A percentile compares a stretch with the other conserved stretches of the same genome.
phyloP scores from a whole-genome alignment of 2,329 filamentous ascomycete species.

The Scedosporium minutisporum region DNA sequence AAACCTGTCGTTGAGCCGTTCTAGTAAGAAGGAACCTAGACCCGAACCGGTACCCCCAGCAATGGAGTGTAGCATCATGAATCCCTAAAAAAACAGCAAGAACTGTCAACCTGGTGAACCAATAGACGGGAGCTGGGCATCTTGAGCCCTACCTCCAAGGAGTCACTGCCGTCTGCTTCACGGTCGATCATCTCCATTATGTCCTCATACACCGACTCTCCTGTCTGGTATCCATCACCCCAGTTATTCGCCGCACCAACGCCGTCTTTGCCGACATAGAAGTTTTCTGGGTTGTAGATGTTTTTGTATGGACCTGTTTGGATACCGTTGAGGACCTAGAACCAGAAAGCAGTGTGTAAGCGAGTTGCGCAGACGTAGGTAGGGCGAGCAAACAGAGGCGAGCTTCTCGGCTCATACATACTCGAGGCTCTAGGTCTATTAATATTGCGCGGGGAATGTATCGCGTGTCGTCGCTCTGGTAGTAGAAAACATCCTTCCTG shows the following conservation, averaged over 20 bases:
- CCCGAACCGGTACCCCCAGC: slow-evolving; percentile 94
- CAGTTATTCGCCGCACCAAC: slow-evolving; percentile 96
- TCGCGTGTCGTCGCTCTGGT: slow-evolving; percentile 96
- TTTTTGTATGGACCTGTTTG: slow-evolving; percentile 92
- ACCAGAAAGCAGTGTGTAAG: slow-evolving; percentile 36
- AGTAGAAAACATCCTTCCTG: slow-evolving; percentile 98
- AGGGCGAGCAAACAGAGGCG: not conserved
- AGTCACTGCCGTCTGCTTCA: slow-evolving; percentile 95
- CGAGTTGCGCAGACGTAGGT: not conserved
- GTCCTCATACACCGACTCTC: slow-evolving; percentile 86
- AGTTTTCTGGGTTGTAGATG: slow-evolving; percentile 99
- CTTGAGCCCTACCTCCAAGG: slow-evolving; percentile 61
- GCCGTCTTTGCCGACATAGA: slow-evolving; percentile 91
- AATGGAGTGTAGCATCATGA: slow-evolving; percentile 98
- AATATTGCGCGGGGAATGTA: slow-evolving; percentile 96
- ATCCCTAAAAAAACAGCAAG: slow-evolving; percentile 48
- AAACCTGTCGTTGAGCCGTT: slow-evolving; percentile 92
- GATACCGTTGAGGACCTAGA: slow-evolving; percentile 85
- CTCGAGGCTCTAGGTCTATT: slow-evolving; percentile 87
- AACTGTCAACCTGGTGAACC: slow-evolving; percentile 9
- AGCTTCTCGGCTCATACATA: slow-evolving; percentile 24
- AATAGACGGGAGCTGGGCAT: not conserved
- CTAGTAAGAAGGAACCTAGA: slow-evolving; percentile 88
- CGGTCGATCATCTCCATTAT: slow-evolving; percentile 99
- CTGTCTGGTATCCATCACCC: slow-evolving; percentile 91